Base-by-base conservation (phyloP, 2,329 filamentous ascomycete species). In the Colletotrichum higginsianum region DNA sequence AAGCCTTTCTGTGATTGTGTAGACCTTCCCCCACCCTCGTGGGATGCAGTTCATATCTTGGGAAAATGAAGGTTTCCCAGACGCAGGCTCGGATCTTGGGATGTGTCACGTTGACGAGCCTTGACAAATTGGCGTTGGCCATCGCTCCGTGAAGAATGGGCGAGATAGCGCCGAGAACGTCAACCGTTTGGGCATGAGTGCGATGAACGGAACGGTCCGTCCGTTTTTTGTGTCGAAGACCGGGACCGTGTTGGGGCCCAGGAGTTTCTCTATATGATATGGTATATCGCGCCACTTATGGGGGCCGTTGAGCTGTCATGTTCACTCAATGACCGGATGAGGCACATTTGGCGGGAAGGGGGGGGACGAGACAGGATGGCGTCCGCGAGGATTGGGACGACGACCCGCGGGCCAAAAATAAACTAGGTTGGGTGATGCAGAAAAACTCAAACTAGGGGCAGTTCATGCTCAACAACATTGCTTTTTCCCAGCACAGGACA, bases 391-490 rank as follows among this genome's bases (percentile, higher is more conserved):
- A 9, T 13, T 26, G 23, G 15, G 18, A 23, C n/a, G 49, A 12
- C 30, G 30, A 30, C 30, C 30, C 30, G 6, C 30, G 30, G 30
- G 30, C 44, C 65, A 58, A 71, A 52, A 64, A 63, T 56, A 70
- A 60, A 52, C 13, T 44, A 58, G 67, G 50, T 62, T 57, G 55
- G 52, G 65, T 60, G 42, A 68, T 52, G 68, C 65, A 6, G 30
- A 30, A 30, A 30, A 55, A n/a, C 4, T 30, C 11, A 42, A 30
- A 63, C 30, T 8, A 30, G 30, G 30, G 47, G 23, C 60, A 21
- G 21, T 23, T 47, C 53, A 50, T 63, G 55, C 35, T 21, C 35
- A 12, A 35, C 13, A 2, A 23, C 46, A 9, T 68, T 68, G 38
- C 65, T 71, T 68, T 57, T 64, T 68, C 46, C 18, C 46, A 53